Percentiles rank a stretch among this genome's conserved stretches.
phyloP scores from a whole-genome alignment of 305 asterid genomes.

The Fraxinus floribunda region DNA sequence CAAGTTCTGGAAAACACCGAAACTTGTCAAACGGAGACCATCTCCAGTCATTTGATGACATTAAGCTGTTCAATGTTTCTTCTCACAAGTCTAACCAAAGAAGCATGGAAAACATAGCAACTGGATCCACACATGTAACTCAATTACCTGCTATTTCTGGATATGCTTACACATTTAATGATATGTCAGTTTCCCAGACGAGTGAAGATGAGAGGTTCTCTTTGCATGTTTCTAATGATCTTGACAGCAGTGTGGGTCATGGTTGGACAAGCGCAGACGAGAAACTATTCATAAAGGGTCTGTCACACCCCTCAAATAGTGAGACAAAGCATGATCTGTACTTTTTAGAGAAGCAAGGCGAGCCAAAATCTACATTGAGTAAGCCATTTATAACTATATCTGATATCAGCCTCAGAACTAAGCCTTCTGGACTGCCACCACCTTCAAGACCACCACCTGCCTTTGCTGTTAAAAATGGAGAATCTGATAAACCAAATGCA shows the following conservation, averaged over 20 bases:
- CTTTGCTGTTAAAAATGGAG: conserved; percentile 43
- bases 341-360: conserved; percentile 26
- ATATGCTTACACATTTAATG: conserved; percentile 38
- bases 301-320: conserved; percentile 30
- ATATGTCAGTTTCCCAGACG: conserved; percentile 39
- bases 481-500: conserved; percentile 28
- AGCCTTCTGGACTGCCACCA: conserved; percentile 71
- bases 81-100: conserved; percentile 42
- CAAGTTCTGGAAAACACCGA: conserved; percentile 50
- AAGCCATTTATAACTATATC: conserved; percentile 65
- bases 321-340: conserved; percentile 34
- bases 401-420: conserved; percentile 77
- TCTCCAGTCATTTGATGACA: conserved; percentile 33
- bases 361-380: conserved; percentile 27
- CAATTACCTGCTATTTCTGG: conserved; percentile 48
- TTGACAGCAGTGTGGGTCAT: conserved; percentile 26
- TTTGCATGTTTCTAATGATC: conserved; percentile 30
- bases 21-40: conserved; percentile 36
- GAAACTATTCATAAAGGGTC: conserved; percentile 26
- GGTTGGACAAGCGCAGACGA: conserved; percentile 36
- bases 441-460: conserved; percentile 91
- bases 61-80: conserved; percentile 43
- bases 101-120: conserved; percentile 34
- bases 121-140: conserved; percentile 38
- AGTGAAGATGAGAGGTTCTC: conserved; percentile 38